A percentile compares a stretch with the other conserved stretches of the same genome.
phyloP scores from a whole-genome alignment of 75 land plant genomes.

The Sequoiadendron giganteum region DNA sequence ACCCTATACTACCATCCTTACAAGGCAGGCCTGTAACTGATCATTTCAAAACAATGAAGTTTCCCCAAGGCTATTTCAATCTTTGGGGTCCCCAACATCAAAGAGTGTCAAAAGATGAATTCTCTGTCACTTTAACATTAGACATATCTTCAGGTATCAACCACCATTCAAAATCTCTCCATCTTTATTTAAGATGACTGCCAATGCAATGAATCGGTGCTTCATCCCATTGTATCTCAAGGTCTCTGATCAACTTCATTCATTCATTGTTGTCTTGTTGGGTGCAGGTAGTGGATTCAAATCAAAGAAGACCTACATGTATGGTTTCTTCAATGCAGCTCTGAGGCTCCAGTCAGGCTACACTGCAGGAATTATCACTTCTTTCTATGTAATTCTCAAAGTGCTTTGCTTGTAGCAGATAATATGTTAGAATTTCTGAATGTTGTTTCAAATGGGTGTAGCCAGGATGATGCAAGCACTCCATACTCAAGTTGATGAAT shows the following conservation, averaged over 20 bases:
- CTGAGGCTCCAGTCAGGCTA: constrained; percentile 73
- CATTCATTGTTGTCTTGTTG: too few relatives aligned
- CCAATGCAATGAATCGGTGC: too few relatives aligned
- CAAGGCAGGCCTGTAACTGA: neutral
- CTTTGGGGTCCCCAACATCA: constrained; percentile 8
- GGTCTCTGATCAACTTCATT: too few relatives aligned
- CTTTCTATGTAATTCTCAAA: constrained; percentile 52
- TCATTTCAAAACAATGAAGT: constrained; percentile 1
- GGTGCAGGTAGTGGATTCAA: constrained; percentile 71
- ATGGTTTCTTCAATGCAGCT: constrained; percentile 65
- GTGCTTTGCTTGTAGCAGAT: neutral
- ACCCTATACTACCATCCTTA: neutral
- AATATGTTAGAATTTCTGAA: neutral
- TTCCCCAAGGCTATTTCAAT: constrained; percentile 13
- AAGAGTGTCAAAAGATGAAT: too few relatives aligned
- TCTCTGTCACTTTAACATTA: too few relatives aligned
- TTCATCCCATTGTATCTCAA: too few relatives aligned
- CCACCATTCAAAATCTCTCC: too few relatives aligned
- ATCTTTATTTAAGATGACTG: too few relatives aligned
- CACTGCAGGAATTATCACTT: constrained; percentile 78
- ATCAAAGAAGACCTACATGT: constrained; percentile 39
- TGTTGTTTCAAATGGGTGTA: neutral
- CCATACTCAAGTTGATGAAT: neutral
- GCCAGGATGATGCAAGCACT: too few relatives aligned
- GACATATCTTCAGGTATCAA: too few relatives aligned